phyloP scores from a whole-genome alignment of 257 asterid genomes.

The Verbascum thapsus region DNA sequence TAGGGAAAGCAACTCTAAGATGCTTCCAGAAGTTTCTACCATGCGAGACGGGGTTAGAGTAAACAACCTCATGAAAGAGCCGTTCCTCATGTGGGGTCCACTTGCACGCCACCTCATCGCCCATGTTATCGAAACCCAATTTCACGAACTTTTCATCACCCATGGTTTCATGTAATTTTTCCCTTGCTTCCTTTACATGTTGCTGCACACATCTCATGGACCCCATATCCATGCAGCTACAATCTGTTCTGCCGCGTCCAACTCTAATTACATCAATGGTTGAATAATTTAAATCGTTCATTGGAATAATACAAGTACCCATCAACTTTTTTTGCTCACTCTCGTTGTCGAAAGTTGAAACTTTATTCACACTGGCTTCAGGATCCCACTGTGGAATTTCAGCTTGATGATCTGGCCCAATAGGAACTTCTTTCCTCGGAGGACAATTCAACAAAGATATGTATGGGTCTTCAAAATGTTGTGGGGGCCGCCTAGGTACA shows the following conservation, averaged over 20 bases:
- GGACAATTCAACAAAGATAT: slow-evolving; percentile 42
- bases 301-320: slow-evolving; percentile 51
- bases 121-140: slow-evolving; percentile 73
- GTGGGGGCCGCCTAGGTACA: slow-evolving; percentile 42
- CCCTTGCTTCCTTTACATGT: slow-evolving; percentile 69
- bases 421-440: slow-evolving; percentile 58
- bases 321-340: slow-evolving; percentile 34
- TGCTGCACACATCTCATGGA: slow-evolving; percentile 80
- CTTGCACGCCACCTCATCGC: slow-evolving; percentile 61
- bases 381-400: slow-evolving; percentile 63
- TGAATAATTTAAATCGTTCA: slow-evolving; percentile 42
- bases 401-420: slow-evolving; percentile 77
- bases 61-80: slow-evolving; percentile 62
- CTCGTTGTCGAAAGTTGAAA: slow-evolving; percentile 22
- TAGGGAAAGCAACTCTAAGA: slow-evolving; percentile 59
- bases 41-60: slow-evolving; percentile 57
- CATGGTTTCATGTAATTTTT: slow-evolving; percentile 44
- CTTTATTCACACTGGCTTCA: slow-evolving; percentile 17
- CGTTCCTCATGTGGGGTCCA: slow-evolving; percentile 79
- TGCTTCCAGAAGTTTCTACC: slow-evolving; percentile 74
- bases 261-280: slow-evolving; percentile 34
- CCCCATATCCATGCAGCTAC: slow-evolving; percentile 65
- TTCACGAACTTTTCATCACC: slow-evolving; percentile 47
- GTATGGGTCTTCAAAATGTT: slow-evolving; percentile 48
- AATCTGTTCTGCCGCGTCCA: slow-evolving; percentile 56